Evolutionary conservation across 257 asterid species (phyloP), one percentile per base, ranked within the genome.

Genomic region (Gentiana straminea): DNA sequence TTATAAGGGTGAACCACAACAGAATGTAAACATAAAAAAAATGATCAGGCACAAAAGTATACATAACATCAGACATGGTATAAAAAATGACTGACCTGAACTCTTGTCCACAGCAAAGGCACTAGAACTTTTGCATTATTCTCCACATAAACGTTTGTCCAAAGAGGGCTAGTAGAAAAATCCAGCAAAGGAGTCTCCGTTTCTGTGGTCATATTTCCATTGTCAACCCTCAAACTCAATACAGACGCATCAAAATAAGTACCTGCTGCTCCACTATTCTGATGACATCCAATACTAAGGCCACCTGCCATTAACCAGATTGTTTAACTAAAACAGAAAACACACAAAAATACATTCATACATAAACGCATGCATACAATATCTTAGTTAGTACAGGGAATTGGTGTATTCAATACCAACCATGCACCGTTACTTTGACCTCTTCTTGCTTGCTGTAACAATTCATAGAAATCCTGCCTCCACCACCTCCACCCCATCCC

Each of bases 401-500:
- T 49, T 57, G 51, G 64, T 66, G 61, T 35, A 59, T 70, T 64
- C 58, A 63, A 68, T 67, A 77, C 90, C 55, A 73, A 90, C 98
- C 98, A 57, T 79, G 94, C 68, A 79, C 91, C 47, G 78, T 73
- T 69, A 90, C 90, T 80, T 82, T 79, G 53, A 90, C 83, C 57
- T 86, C 95, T 81, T 86, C 97, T 79, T 86, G 94, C 79, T 83
- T 90, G 94, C 98, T 90, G 89, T 86, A 76, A 79, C 98, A 90
- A 67, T 82, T 80, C 66, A 90, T 52, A 43, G 98, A 86, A 70
- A 86, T 76, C 75, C 98, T 80, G 66, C 98, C 98, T 67, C 96
- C 98, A 66, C 98, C 98, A 51, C 98, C 98, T 64, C 98, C 98
- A 58, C 98, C 98, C 84, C 85, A 77, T 75, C 98, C 98, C 64